These are phyloP conservation scores for Brassica balearica DNA, from an alignment of 441 rosid genomes.

Conservation along the genomic window DNA sequence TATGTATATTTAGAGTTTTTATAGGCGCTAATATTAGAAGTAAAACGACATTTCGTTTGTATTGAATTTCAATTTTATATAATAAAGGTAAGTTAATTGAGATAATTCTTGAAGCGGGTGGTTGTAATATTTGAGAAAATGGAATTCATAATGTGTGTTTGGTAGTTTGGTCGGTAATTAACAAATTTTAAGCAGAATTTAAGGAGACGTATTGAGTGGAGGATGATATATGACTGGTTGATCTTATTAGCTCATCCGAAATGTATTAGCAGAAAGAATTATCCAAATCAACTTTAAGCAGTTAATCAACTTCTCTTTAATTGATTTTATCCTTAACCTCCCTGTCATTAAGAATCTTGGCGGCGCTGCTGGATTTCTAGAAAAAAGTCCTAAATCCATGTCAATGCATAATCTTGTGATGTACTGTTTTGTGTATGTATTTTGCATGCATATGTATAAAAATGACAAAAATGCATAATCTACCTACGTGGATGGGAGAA, in stretches of 20 bases:
- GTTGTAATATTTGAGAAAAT: constrained; percentile 35
- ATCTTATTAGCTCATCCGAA: no score
- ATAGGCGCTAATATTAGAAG: no score
- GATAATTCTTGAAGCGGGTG: constrained; percentile 28
- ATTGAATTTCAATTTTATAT: no score
- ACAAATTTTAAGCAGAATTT: constrained; percentile 15
- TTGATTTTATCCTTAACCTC: background rate
- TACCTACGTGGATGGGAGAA: background rate
- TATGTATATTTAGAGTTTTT: no score
- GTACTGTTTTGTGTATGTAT: background rate
- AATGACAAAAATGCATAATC: background rate
- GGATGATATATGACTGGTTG: no score
- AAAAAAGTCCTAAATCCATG: background rate
- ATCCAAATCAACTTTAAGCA: background rate
- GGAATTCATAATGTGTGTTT: constrained; percentile 32
- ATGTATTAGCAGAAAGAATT: no score
- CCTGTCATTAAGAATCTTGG: background rate
- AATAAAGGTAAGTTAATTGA: constrained; percentile 5
- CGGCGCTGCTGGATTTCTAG: background rate
- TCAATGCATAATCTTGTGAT: no score
- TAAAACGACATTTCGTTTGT: no score
- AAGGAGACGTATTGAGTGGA: no score
- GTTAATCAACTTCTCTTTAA: background rate
- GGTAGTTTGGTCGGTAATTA: constrained; percentile 39
- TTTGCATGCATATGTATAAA: background rate